Conservation (phyloP, 345 rosid species). For the Citrus inodora region DNA sequence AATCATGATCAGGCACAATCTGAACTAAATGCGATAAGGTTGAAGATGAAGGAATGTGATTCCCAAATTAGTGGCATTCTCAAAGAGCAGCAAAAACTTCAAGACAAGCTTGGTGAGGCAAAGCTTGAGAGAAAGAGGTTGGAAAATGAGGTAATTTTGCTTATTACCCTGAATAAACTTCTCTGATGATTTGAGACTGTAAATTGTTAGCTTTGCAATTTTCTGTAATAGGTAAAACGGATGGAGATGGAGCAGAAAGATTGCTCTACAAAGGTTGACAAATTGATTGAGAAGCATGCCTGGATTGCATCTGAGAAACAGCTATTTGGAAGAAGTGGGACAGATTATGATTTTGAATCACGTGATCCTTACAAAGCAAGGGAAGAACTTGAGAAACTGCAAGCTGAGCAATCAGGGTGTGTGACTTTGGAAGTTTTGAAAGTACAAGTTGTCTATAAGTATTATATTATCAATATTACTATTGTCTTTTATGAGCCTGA, state of each 20-base stretch:
- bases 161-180: not conserved
- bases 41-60: conserved; percentile 91
- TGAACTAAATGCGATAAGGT: conserved; percentile 62
- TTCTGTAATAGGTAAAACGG: conserved; percentile 51
- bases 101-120: conserved; percentile 63
- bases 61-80: conserved; percentile 67
- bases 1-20: conserved; percentile 59
- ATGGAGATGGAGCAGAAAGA: conserved; percentile 92
- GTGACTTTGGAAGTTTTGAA: conserved; percentile 10
- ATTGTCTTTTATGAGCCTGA: conserved; percentile 1
- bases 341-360: conserved; percentile 88
- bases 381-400: conserved; percentile 79
- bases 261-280: conserved; percentile 76
- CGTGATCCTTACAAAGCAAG: conserved; percentile 70
- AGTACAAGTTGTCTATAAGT: not conserved
- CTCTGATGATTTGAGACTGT: conserved; percentile 4
- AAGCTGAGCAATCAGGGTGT: conserved; percentile 86
- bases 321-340: conserved; percentile 90
- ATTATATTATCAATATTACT: not conserved
- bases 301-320: conserved; percentile 95
- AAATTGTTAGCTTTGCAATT: not conserved
- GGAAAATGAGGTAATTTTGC: conserved; percentile 84
- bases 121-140: conserved; percentile 88
- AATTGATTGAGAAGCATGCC: conserved; percentile 85
- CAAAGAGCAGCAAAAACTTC: conserved; percentile 68